Evolutionary conservation across 768 basidiomycete species (phyloP), one percentile per base, ranked within the genome.

Genomic region (Coprinellus aureogranulatus): DNA sequence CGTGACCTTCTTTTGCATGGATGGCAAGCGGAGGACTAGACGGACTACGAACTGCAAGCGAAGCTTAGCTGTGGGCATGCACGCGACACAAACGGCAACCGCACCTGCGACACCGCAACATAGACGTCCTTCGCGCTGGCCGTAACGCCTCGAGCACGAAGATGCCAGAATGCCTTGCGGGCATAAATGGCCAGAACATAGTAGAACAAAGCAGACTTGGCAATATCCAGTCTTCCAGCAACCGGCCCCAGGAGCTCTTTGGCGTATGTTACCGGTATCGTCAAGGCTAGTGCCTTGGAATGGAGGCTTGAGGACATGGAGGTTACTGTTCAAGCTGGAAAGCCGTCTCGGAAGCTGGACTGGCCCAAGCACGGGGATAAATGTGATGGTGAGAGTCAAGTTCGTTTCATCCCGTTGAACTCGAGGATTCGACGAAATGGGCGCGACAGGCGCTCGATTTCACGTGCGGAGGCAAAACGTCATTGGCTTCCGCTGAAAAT

Each of bases 1-100:
- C 14, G 82, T 77, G 25, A 94, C 82, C 57, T 85, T 86, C 63
- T 76, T 72, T 59, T 77, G 80, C 28, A 80, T 80, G 0, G 82
- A 66, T 2, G 92, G 92, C 18, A 90, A 62, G 25, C 82, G 81
- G 41, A 93, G 72, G 1, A 79, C 71, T 1, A 92, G 73, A 2
- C 80, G 73, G 18, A 92, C 67, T 1, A 80, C 31, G 25, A 42
- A 55, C 57, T 58, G 31, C 46, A 14, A n/a, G n/a, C n/a, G n/a
- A n/a, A n/a, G n/a, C n/a, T n/a, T 31, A 18, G 31, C 41, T 22
- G 5, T 8, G 8, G 41, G 6, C 20, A 23, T 18, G 4, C 16
- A 58, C 11, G 41, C 44, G 40, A 26, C 4, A 40, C 4, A 10
- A 28, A 12, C 9, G 12, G 23, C 5, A 20, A 12, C 70, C 77